phyloP scores from a whole-genome alignment of 2,329 filamentous ascomycete genomes.

The Xylariomycetidae sp. region DNA sequence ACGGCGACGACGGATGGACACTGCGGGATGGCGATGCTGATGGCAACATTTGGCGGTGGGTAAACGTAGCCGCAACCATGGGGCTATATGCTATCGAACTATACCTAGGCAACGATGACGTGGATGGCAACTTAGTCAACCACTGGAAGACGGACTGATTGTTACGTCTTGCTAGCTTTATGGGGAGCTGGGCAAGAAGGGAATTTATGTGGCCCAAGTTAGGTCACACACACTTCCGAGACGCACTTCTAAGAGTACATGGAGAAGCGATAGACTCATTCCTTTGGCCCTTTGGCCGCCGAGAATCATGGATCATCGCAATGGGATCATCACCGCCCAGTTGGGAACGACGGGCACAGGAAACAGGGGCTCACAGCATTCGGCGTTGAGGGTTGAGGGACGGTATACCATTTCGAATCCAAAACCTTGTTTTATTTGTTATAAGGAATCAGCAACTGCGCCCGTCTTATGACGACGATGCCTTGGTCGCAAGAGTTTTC shows the following conservation, averaged over 20 bases:
- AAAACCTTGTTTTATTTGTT: slow-evolving; percentile 23
- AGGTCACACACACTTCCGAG: no score
- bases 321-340: slow-evolving; percentile 14
- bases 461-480: neutral
- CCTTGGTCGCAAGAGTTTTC: neutral
- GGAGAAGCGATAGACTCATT: no score
- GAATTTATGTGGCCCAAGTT: no score
- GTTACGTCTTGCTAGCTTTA: no score
- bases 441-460: no score
- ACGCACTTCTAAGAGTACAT: no score
- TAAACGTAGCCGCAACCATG: slow-evolving; percentile 88
- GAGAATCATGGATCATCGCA: slow-evolving; percentile 7
- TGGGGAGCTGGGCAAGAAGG: no score
- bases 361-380: slow-evolving; percentile 25
- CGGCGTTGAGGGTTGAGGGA: slow-evolving; percentile 27
- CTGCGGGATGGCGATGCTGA: slow-evolving; percentile 76
- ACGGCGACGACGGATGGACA: slow-evolving; percentile 73
- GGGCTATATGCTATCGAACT: slow-evolving; percentile 84
- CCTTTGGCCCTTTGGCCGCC: slow-evolving; percentile 9
- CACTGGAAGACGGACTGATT: slow-evolving; percentile 94
- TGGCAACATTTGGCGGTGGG: slow-evolving; percentile 88
- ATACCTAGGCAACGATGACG: slow-evolving; percentile 77
- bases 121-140: slow-evolving; percentile 64
- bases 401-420: slow-evolving; percentile 28
- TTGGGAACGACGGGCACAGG: slow-evolving; percentile 17